Base-by-base conservation (phyloP, 306 rosid genomes). In the Lathyrus oleraceus region DNA sequence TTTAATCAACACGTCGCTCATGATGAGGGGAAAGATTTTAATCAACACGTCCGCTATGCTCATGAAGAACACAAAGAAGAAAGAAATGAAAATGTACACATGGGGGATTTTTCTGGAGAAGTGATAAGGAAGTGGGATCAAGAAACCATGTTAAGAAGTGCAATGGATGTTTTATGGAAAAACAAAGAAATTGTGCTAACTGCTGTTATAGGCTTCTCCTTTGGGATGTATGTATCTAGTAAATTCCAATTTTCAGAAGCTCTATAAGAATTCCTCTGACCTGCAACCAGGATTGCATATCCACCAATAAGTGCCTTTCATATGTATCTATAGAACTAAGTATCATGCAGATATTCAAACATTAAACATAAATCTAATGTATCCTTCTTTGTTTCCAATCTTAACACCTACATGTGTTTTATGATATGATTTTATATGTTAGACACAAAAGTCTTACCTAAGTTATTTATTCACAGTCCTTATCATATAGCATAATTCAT, bases 121-220 rank as follows among this genome's bases (percentile, higher is more conserved):
- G 44, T 40, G 5, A 48, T 45, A 62, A 69, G 78, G 65, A 77
- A 76, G 38, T 72, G 83, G 91, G 86, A 84, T 43, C 40, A 76
- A 16, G 87, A 87, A 27, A 44, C 82, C 7, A 42, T 61, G 54
- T 45, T 84, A 32, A 73, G 32, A 74, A 74, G 27, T 74, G 78
- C 83, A 56, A 27, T 30, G 30, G 61, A 73, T 25, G 52, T 79
- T 58, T 56, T 87, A 77, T 75, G 40, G 3, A 72, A 74, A 39
- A 84, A 87, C 86, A 88, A 75, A 81, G 83, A 77, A 61, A 75
- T 83, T 52, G 70, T 88, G 21, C 23, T 80, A 20, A 75, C 93
- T 36, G 93, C 91, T 21, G 52, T 79, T 10, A 1, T 88, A 52
- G 93, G 93, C 4, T 88, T 91, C 70, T 84, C 91, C 15, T 52